A percentile compares a stretch with the other conserved stretches of the same genome.
Conservation (phyloP, 805 yeast genomes). For the Lachancea sp. region DNA sequence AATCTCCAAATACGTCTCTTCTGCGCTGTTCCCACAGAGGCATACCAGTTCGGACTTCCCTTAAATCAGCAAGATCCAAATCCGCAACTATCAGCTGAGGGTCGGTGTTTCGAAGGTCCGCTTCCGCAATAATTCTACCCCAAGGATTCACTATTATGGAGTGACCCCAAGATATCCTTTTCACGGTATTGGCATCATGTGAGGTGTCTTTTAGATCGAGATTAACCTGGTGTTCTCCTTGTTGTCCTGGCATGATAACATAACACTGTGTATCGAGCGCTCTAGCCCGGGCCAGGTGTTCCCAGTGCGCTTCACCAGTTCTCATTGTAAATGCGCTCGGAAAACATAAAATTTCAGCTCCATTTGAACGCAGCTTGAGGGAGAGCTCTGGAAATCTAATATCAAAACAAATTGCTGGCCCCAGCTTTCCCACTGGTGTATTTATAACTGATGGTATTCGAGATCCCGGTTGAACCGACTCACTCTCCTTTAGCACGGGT, state of each 20-base stretch:
- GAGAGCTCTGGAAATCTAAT: conserved; percentile 82
- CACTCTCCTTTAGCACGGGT: conserved; percentile 70
- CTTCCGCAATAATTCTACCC: conserved; percentile 68
- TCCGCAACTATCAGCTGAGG: conserved; percentile 57
- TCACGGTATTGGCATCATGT: conserved; percentile 6
- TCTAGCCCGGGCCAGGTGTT: conserved; percentile 65
- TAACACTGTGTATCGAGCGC: conserved; percentile 86
- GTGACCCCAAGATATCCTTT: conserved; percentile 79
- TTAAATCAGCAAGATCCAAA: conserved; percentile 47
- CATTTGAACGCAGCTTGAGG: conserved; percentile 51
- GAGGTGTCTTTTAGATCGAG: conserved; percentile 31
- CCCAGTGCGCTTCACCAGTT: conserved; percentile 93
- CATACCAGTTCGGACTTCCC: conserved; percentile 57
- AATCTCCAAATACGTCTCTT: conserved; percentile 43
- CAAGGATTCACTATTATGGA: conserved; percentile 86
- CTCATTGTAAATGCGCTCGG: conserved; percentile 92
- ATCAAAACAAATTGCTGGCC: conserved; percentile 78
- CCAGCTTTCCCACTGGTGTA: conserved; percentile 58
- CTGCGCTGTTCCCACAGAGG: conserved; percentile 74
- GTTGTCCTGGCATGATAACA: conserved; percentile 85
- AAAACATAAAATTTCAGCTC: conserved; percentile 71
- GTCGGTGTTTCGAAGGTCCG: conserved; percentile 38
- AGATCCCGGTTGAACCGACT: conserved; percentile 75
- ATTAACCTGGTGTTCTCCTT: conserved; percentile 61
- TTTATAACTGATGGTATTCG: conserved; percentile 47